Conservation (phyloP, 768 basidiomycete genomes). For the Lactarius trivialis region DNA sequence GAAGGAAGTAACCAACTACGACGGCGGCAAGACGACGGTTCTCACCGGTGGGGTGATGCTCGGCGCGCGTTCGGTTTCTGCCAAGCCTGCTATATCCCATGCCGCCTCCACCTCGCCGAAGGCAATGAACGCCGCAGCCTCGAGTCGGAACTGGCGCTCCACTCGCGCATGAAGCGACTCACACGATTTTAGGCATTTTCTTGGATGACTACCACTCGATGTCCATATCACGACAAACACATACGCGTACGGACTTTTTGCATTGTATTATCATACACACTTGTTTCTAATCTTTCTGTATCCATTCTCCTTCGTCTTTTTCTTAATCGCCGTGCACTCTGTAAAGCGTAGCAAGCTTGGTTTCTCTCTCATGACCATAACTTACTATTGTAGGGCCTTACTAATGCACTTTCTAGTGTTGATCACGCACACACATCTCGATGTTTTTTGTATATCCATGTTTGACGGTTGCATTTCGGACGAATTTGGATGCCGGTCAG, state of each 20-base stretch:
- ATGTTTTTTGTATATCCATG: neutral
- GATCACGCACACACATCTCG: neutral
- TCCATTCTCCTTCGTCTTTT: constrained; percentile 19
- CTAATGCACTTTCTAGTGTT: constrained; percentile 20
- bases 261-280: constrained; percentile 24
- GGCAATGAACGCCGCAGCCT: constrained; percentile 32
- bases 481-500: neutral
- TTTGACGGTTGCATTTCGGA: neutral
- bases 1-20: constrained; percentile 77
- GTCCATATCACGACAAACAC: constrained; percentile 17
- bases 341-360: constrained; percentile 21
- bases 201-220: constrained; percentile 12
- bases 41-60: constrained; percentile 88
- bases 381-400: constrained; percentile 5
- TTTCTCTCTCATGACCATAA: too few relatives aligned
- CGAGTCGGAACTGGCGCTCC: constrained; percentile 49
- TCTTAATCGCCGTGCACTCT: constrained; percentile 8
- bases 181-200: constrained; percentile 2
- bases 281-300: constrained; percentile 24
- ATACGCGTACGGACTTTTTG: constrained; percentile 13
- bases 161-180: constrained; percentile 37
- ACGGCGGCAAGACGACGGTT: constrained; percentile 83
- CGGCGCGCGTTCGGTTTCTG: constrained; percentile 32
- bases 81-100: constrained; percentile 20
- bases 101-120: constrained; percentile 22